A percentile compares a stretch with the other conserved stretches of the same genome.
Evolutionary conservation across 352 stramenopile genomes (phyloP).

Genomic region (Saprolegnia diclina): DNA sequence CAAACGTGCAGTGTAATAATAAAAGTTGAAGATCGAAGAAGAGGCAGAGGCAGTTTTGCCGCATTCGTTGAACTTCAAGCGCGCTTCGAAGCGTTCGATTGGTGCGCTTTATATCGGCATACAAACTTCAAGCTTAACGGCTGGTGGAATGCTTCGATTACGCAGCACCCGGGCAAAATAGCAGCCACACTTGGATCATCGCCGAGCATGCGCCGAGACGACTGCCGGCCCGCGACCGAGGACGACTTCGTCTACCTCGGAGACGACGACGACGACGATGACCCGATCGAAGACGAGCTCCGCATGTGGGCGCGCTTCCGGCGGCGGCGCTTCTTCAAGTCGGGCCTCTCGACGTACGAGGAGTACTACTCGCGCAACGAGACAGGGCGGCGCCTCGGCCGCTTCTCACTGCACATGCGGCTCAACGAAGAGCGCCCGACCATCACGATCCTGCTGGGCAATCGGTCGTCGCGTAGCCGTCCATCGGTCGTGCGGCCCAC

Average conservation of each 20-base stretch:
- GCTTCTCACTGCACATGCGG: constrained; percentile 16
- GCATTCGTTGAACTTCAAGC: constrained; percentile 8
- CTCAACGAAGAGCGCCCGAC: constrained; percentile 18
- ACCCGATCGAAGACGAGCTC: constrained; percentile 1
- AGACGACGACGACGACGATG: constrained; percentile 1
- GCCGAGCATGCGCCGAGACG: neutral
- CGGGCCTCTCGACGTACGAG: constrained; percentile 23
- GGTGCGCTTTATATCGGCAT: constrained; percentile 1
- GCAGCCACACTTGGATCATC: neutral
- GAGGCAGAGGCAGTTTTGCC: neutral
- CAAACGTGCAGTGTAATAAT: constrained; percentile 8
- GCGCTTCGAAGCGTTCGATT: neutral
- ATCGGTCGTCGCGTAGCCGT: neutral
- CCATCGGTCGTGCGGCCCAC: neutral
- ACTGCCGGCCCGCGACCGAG: neutral
- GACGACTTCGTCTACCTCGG: neutral
- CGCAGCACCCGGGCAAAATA: neutral
- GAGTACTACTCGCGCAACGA: constrained; percentile 26
- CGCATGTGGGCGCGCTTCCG: neutral
- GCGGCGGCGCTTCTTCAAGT: constrained; percentile 25
- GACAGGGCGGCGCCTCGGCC: constrained; percentile 19
- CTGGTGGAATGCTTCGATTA: neutral
- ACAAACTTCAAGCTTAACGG: neutral
- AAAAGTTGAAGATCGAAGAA: neutral
- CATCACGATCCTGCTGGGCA: constrained; percentile 16